phyloP scores from a whole-genome alignment of 2,329 filamentous ascomycete genomes.

The Eutypella sp. region DNA sequence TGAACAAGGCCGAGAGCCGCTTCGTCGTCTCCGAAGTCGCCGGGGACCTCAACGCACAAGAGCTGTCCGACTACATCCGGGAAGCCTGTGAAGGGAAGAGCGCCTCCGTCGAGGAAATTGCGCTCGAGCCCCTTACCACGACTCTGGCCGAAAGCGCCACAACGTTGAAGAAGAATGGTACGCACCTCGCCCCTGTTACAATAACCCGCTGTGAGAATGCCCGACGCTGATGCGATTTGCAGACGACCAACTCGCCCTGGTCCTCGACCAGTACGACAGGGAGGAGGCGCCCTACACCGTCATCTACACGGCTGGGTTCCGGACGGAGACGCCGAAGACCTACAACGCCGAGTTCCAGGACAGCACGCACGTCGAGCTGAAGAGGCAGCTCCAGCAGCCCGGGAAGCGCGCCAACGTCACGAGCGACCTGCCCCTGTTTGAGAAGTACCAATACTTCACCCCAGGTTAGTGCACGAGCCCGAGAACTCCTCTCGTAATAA shows the following conservation, averaged over 20 bases:
- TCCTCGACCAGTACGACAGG: conserved; percentile 34
- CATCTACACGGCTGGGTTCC: conserved; percentile 65
- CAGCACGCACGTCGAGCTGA: conserved; percentile 66
- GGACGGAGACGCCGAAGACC: conserved; percentile 34
- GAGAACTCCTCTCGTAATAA: no score
- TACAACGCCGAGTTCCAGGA: conserved; percentile 65
- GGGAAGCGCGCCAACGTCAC: conserved; percentile 35
- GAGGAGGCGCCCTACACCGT: conserved; percentile 60
- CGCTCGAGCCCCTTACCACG: conserved; percentile 36
- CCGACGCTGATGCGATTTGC: conserved; percentile 5
- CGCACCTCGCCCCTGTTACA: conserved; percentile 8
- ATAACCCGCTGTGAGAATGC: conserved; percentile 19
- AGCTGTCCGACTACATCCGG: conserved; percentile 40
- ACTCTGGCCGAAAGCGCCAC: conserved; percentile 43
- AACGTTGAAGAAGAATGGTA: conserved; percentile 45
- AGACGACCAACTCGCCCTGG: conserved; percentile 49
- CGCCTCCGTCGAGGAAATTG: conserved; percentile 35
- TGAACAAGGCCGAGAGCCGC: conserved; percentile 32
- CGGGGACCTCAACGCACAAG: conserved; percentile 39
- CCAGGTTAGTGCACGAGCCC: conserved; percentile 55
- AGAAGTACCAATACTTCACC: conserved; percentile 92
- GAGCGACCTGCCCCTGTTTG: conserved; percentile 61
- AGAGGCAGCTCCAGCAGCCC: conserved; percentile 46
- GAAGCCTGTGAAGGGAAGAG: conserved; percentile 39
- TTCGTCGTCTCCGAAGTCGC: conserved; percentile 55